These are phyloP conservation scores for Litsea cubeba DNA, from an alignment of 164 flowering plant genomes.

Conservation along the genomic window DNA sequence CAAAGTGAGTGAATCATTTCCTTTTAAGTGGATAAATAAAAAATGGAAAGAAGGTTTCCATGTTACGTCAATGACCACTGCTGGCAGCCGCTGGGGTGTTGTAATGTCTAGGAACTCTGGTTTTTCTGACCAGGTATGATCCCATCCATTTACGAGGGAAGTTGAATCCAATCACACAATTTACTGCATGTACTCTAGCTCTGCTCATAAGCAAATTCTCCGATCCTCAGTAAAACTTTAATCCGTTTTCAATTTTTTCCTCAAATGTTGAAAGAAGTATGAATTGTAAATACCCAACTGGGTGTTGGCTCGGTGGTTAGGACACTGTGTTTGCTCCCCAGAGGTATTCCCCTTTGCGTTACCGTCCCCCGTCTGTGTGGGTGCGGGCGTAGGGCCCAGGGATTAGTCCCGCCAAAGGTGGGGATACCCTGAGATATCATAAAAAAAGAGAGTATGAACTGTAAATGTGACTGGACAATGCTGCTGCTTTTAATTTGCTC, in stretches of 20 bases:
- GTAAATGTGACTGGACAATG: neutral
- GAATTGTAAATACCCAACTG: no score
- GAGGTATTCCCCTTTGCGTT: no score
- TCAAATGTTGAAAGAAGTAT: neutral
- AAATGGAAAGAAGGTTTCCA: constrained; percentile 95
- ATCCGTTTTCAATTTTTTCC: neutral
- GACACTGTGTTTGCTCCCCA: no score
- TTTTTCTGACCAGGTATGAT: constrained; percentile 66
- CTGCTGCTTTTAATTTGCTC: neutral
- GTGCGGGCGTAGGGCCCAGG: no score
- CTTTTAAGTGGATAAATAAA: constrained; percentile 86
- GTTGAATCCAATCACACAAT: neutral
- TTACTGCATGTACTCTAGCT: neutral
- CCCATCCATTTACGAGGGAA: neutral
- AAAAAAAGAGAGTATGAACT: neutral
- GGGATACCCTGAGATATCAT: no score
- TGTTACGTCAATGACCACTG: constrained; percentile 86
- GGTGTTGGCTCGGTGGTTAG: no score
- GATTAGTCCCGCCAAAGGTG: no score
- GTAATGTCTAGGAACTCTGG: constrained; percentile 89
- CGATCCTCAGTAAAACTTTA: neutral
- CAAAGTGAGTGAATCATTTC: constrained; percentile 85
- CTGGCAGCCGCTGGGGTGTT: constrained; percentile 85
- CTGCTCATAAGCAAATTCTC: neutral
- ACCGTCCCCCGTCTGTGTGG: no score